Evolutionary conservation across 257 asterid genomes (phyloP).

Genomic region (Oldenlandia corymbosa): DNA sequence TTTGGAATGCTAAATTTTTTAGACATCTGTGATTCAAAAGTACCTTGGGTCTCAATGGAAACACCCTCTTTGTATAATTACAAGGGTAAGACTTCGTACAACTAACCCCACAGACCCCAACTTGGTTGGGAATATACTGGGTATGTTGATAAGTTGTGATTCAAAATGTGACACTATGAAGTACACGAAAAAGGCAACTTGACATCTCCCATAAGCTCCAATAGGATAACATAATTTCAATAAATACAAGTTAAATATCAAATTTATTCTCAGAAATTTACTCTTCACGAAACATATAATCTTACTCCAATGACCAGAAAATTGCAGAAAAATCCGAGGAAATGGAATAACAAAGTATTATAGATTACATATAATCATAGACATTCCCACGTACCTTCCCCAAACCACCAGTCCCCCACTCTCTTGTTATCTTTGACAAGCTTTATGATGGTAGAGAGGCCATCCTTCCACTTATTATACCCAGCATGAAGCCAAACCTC

Average conservation of each 20-base stretch:
- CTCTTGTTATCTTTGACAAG: constrained; percentile 44
- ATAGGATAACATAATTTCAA: background rate
- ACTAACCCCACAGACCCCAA: no score
- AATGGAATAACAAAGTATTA: background rate
- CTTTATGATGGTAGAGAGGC: constrained; percentile 63
- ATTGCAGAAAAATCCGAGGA: constrained; percentile 9
- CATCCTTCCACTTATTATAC: constrained; percentile 70
- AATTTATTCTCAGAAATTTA: background rate
- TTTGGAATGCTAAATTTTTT: background rate
- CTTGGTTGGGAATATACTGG: no score
- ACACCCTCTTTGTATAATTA: no score
- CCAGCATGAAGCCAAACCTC: constrained; percentile 96
- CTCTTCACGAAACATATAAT: background rate
- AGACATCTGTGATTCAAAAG: background rate
- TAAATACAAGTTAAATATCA: background rate
- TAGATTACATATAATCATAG: constrained; percentile 16
- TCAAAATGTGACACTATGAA: background rate
- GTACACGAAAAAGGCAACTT: no score
- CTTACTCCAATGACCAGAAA: constrained; percentile 1
- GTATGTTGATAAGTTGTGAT: no score
- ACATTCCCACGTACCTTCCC: constrained; percentile 52
- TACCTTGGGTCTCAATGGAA: no score
- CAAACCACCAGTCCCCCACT: constrained; percentile 86
- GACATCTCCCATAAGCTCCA: background rate
- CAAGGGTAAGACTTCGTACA: no score